Evolutionary conservation across 23 red algal species (phyloP).

Genomic region (Gracilaria gracilis): DNA sequence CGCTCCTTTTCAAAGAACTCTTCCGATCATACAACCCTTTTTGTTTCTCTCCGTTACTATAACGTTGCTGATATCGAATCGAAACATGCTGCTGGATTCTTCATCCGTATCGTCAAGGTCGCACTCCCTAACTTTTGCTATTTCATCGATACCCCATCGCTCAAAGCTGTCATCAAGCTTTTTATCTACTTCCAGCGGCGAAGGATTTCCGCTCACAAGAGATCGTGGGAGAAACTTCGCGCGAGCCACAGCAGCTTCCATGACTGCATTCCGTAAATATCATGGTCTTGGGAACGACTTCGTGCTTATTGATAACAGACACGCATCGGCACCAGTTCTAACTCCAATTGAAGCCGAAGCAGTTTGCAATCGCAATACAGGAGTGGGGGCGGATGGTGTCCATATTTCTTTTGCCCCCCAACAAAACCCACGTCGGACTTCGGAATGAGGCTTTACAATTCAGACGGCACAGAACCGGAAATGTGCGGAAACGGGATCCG

Average conservation of each 20-base stretch:
- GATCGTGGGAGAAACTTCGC: background rate
- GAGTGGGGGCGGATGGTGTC: slow-evolving; percentile 96
- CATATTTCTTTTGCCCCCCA: slow-evolving; percentile 91
- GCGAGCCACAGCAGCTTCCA: background rate
- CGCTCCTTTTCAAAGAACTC: background rate
- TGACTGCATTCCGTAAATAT: slow-evolving; percentile 91
- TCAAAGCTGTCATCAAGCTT: background rate
- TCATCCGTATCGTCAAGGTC: background rate
- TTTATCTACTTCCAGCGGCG: background rate
- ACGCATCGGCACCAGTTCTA: slow-evolving; percentile 32
- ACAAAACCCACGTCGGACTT: slow-evolving; percentile 67
- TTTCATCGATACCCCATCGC: background rate
- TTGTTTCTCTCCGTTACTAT: too few relatives aligned
- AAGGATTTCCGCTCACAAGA: background rate
- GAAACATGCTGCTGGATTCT: background rate
- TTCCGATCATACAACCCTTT: too few relatives aligned
- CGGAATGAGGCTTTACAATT: slow-evolving; percentile 91
- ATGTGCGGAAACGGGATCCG: slow-evolving; percentile 99
- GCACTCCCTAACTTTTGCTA: background rate
- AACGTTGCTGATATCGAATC: background rate
- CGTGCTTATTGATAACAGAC: slow-evolving; percentile 92
- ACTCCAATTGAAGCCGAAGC: slow-evolving; percentile 69
- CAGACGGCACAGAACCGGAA: slow-evolving; percentile 98
- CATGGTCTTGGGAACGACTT: slow-evolving; percentile 99
- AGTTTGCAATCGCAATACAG: slow-evolving; percentile 92